These are phyloP conservation scores for Aaosphaeria pasadenensis DNA, from an alignment of 2,329 filamentous ascomycete species.

Conservation along the genomic window DNA sequence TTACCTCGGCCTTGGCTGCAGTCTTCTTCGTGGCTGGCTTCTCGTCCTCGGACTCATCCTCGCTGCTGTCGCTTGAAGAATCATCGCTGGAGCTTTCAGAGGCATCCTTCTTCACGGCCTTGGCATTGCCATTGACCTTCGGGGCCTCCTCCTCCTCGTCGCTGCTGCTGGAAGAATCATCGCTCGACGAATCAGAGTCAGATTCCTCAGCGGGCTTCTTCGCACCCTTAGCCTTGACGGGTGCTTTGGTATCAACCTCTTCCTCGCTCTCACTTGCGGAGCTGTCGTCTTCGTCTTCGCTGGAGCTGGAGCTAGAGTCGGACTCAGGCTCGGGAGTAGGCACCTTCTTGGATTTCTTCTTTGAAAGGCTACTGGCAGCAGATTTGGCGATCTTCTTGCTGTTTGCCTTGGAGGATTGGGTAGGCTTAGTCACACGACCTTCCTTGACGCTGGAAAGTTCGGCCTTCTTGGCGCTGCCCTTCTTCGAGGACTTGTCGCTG, in stretches of 20 bases:
- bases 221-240: constrained; percentile 32
- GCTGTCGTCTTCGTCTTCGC: constrained; percentile 22
- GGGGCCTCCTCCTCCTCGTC: constrained; percentile 30
- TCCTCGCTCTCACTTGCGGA: constrained; percentile 19
- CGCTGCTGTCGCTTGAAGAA: constrained; percentile 23
- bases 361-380: constrained; percentile 25
- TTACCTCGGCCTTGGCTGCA: constrained; percentile 17
- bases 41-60: constrained; percentile 24
- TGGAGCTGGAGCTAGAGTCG: constrained; percentile 34
- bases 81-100: constrained; percentile 35
- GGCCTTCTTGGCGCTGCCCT: constrained; percentile 58
- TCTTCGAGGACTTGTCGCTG: constrained; percentile 40
- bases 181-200: constrained; percentile 10
- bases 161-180: constrained; percentile 17
- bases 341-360: constrained; percentile 52
- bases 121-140: constrained; percentile 30
- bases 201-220: constrained; percentile 22
- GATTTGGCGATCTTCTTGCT: constrained; percentile 65
- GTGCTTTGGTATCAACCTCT: constrained; percentile 32
- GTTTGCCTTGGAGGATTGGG: constrained; percentile 63
- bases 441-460: constrained; percentile 61
- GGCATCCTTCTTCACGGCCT: constrained; percentile 35
- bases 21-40: constrained; percentile 16
- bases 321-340: constrained; percentile 46
- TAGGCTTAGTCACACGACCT: constrained; percentile 65